phyloP scores from a whole-genome alignment of 192 early-diverging fungal genomes.

The Phycomyces blakesleeanus region DNA sequence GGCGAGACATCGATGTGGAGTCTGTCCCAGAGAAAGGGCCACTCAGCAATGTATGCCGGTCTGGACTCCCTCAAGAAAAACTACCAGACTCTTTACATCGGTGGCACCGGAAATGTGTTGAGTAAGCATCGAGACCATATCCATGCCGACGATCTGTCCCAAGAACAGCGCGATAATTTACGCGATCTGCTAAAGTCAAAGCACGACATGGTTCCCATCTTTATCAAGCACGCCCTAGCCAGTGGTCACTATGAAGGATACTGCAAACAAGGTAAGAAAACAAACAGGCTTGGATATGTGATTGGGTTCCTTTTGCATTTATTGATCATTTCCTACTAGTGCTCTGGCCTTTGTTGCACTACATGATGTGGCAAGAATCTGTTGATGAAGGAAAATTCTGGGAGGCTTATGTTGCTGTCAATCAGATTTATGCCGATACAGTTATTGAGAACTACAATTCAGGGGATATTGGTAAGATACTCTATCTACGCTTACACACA shows the following conservation, averaged over 20 bases:
- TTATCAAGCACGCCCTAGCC: constrained; percentile 67
- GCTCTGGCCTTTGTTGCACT: constrained; percentile 96
- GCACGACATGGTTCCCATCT: constrained; percentile 70
- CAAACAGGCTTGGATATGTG: constrained; percentile 7
- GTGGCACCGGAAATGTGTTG: constrained; percentile 63
- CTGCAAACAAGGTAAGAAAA: constrained; percentile 80
- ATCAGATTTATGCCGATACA: constrained; percentile 71
- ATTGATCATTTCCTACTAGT: constrained; percentile 50
- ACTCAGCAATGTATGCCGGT: constrained; percentile 88
- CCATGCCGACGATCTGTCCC: constrained; percentile 46
- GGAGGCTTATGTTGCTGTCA: constrained; percentile 78
- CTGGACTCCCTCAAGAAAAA: constrained; percentile 61
- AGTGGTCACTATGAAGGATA: constrained; percentile 94
- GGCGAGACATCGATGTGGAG: constrained; percentile 23
- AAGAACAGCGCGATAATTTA: constrained; percentile 52
- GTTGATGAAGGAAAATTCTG: constrained; percentile 62
- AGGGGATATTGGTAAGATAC: constrained; percentile 72
- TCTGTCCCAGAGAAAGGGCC: constrained; percentile 57
- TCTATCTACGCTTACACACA: no score
- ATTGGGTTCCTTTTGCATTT: no score
- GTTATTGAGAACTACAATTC: constrained; percentile 67
- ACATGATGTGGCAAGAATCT: constrained; percentile 81
- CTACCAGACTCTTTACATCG: constrained; percentile 66
- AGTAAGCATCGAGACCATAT: constrained; percentile 58
- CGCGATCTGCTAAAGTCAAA: constrained; percentile 46